phyloP scores from a whole-genome alignment of 2,329 filamentous ascomycete species.

The Pochonia chlamydosporia region DNA sequence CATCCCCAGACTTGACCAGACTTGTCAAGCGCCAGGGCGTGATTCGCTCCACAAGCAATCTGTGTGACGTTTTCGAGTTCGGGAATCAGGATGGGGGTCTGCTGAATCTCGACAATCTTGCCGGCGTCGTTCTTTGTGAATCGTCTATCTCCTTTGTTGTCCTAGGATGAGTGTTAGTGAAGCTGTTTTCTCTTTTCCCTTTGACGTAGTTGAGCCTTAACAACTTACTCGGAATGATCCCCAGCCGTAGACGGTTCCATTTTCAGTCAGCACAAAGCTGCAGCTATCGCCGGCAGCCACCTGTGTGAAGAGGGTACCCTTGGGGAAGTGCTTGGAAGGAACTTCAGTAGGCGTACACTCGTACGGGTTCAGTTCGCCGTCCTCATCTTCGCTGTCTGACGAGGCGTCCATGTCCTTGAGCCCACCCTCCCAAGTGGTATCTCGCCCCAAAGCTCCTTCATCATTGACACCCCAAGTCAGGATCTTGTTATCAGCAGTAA shows the following conservation, averaged over 20 bases:
- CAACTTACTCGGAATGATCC: conserved; percentile 68
- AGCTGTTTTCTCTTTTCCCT: no score
- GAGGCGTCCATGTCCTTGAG: conserved; percentile 45
- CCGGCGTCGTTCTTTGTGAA: conserved; percentile 52
- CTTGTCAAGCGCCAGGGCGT: conserved; percentile 61
- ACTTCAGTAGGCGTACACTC: conserved; percentile 64
- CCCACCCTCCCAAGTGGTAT: conserved; percentile 64
- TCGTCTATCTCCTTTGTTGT: conserved; percentile 5
- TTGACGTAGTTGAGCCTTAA: conserved; percentile 18
- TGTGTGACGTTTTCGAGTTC: conserved; percentile 60
- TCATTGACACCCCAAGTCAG: conserved; percentile 87
- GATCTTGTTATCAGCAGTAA: conserved; percentile 77
- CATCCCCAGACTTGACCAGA: conserved; percentile 63
- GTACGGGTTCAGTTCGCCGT: conserved; percentile 63
- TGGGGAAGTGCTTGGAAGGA: conserved; percentile 51
- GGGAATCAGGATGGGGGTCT: conserved; percentile 48
- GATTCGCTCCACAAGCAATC: conserved; percentile 63
- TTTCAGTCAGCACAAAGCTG: conserved; percentile 69
- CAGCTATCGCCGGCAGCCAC: conserved; percentile 69
- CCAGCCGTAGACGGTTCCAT: conserved; percentile 76
- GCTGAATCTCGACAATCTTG: conserved; percentile 37
- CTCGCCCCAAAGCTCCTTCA: conserved; percentile 71
- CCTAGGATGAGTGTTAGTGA: conserved; percentile 5
- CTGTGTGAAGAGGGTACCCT: conserved; percentile 55
- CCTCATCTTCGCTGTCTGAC: conserved; percentile 52